Evolutionary conservation across 352 stramenopile genomes (phyloP).

Genomic region (Pythium biforme): DNA sequence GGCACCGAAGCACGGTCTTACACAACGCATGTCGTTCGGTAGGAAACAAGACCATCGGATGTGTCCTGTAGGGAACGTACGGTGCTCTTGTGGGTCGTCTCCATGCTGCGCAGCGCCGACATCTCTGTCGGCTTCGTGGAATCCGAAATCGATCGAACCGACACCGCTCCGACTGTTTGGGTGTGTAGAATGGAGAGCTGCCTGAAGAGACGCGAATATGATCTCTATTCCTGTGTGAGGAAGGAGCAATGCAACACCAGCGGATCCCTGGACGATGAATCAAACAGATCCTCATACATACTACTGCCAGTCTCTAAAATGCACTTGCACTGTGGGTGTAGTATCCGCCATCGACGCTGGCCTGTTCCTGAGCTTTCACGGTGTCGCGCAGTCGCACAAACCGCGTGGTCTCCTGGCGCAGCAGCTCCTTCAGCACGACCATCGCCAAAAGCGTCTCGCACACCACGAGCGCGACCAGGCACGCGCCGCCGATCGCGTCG

Average conservation of each 20-base stretch:
- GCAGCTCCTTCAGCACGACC: constrained; percentile 47
- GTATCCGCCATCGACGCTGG: neutral
- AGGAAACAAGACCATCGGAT: too few relatives aligned
- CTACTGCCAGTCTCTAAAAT: too few relatives aligned
- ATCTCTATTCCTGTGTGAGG: neutral
- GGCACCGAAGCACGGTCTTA: constrained; percentile 90
- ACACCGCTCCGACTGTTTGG: neutral
- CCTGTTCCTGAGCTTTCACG: constrained; percentile 13
- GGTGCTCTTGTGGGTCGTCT: constrained; percentile 89
- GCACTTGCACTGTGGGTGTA: neutral
- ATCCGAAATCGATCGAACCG: neutral
- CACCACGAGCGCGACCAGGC: constrained; percentile 39
- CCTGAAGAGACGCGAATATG: constrained; percentile 16
- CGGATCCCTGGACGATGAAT: too few relatives aligned
- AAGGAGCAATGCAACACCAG: neutral
- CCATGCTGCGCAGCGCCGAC: constrained; percentile 88
- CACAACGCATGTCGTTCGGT: too few relatives aligned
- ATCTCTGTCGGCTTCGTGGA: constrained; percentile 26
- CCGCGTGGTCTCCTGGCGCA: constrained; percentile 55
- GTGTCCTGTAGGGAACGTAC: constrained; percentile 33
- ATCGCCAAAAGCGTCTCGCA: constrained; percentile 38
- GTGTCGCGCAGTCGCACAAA: constrained; percentile 55
- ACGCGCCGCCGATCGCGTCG: constrained; percentile 37
- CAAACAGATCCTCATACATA: too few relatives aligned
- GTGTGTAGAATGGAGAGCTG: neutral